phyloP scores from a whole-genome alignment of 306 rosid species.

The Rubus parviflorus region DNA sequence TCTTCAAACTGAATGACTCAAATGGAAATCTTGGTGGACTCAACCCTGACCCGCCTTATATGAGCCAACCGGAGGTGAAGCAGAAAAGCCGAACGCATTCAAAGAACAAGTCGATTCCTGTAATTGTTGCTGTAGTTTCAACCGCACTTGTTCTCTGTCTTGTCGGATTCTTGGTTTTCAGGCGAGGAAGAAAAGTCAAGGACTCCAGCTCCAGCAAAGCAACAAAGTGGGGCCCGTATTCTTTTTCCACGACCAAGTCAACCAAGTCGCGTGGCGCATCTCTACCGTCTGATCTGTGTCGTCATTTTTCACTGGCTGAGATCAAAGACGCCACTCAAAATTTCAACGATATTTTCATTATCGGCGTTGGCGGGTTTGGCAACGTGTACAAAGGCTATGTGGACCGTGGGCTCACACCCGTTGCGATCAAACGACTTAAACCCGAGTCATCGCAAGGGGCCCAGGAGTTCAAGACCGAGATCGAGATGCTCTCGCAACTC shows the following conservation, averaged over 20 bases:
- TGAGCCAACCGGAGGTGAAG: neutral
- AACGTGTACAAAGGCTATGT: conserved; percentile 17
- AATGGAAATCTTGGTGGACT: conserved; percentile 34
- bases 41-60: conserved; percentile 30
- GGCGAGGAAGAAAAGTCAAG: neutral
- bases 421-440: conserved; percentile 28
- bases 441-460: conserved; percentile 24
- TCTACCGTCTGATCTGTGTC: conserved; percentile 11
- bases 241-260: neutral
- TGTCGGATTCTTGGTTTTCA: neutral
- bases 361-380: conserved; percentile 32
- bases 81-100: neutral
- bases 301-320: conserved; percentile 27
- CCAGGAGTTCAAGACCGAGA: conserved; percentile 26
- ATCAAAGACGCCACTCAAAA: conserved; percentile 25
- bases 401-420: neutral
- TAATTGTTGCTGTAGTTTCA: conserved; percentile 17
- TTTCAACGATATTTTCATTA: conserved; percentile 8
- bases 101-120: neutral
- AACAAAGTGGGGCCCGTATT: neutral
- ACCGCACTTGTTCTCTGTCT: neutral
- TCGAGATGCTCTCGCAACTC: conserved; percentile 23
- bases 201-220: neutral
- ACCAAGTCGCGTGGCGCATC: conserved; percentile 1
- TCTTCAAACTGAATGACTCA: conserved; percentile 38